Percentiles rank a stretch among this genome's conserved stretches.
Conservation (phyloP, 75 land plant species). For the Cupressus sempervirens region DNA sequence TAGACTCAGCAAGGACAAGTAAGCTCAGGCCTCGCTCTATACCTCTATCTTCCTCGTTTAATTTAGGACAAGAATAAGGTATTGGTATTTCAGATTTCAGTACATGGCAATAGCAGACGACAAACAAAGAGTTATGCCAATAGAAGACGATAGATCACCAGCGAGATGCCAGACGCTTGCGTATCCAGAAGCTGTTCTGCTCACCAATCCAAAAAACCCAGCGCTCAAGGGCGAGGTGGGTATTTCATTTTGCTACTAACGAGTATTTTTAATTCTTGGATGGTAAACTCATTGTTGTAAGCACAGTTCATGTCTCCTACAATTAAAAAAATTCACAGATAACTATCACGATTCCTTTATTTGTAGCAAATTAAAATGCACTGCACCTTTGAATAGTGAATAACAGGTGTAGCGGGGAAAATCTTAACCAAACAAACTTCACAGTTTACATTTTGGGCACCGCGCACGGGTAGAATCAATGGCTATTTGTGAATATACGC, state of each 20-base stretch:
- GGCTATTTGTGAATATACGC: no score
- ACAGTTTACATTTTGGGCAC: no score
- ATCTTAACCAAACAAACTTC: no score
- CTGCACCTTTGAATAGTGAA: neutral
- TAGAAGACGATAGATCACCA: conserved; percentile 48
- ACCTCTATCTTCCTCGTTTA: neutral
- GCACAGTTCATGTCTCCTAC: no score
- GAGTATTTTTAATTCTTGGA: no score
- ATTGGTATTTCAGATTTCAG: conserved; percentile 33
- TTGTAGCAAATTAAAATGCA: neutral
- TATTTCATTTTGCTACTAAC: no score
- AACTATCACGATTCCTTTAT: neutral
- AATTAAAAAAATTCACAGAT: no score
- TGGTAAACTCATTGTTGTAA: no score
- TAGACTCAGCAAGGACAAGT: conserved; percentile 48
- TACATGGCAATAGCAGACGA: conserved; percentile 66
- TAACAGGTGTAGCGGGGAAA: no score
- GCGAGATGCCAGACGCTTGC: conserved; percentile 43
- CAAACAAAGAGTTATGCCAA: conserved; percentile 59
- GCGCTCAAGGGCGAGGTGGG: conserved; percentile 51
- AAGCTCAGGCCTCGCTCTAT: neutral
- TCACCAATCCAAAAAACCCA: conserved; percentile 48
- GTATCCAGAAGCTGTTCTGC: conserved; percentile 59
- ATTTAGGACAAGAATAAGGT: no score
- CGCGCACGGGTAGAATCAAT: no score